phyloP scores from a whole-genome alignment of 495 filamentous ascomycete genomes.

The Diplogelasinospora grovesii region DNA sequence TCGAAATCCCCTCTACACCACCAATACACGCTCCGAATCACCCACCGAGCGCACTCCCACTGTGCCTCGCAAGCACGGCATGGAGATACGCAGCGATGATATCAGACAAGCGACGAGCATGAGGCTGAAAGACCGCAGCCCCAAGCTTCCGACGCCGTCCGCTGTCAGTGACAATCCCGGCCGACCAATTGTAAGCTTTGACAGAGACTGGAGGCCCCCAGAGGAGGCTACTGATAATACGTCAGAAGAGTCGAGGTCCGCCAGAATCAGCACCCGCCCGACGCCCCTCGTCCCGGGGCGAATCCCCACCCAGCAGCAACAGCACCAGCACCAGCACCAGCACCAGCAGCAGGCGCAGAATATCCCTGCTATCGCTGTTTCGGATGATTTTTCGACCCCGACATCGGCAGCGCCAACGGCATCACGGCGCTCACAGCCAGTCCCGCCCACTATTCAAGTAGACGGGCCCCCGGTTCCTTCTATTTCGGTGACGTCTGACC shows the following conservation, averaged over 20 bases:
- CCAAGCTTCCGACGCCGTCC: slow-evolving; percentile 76
- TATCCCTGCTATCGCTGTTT: slow-evolving; percentile 58
- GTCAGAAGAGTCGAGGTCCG: slow-evolving; percentile 33
- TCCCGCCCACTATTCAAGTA: slow-evolving; percentile 35
- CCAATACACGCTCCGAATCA: slow-evolving; percentile 45
- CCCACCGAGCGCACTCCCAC: slow-evolving; percentile 22
- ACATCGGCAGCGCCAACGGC: slow-evolving; percentile 25
- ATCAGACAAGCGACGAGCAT: slow-evolving; percentile 89
- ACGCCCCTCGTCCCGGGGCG: slow-evolving; percentile 20
- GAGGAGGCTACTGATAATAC: slow-evolving; percentile 52
- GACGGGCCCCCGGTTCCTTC: slow-evolving; percentile 21
- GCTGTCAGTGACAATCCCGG: slow-evolving; percentile 78
- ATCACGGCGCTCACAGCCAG: slow-evolving; percentile 25
- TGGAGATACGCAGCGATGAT: slow-evolving; percentile 78
- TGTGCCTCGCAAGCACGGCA: slow-evolving; percentile 57
- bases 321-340: too few relatives aligned
- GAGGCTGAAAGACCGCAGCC: slow-evolving; percentile 73
- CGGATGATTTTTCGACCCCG: slow-evolving; percentile 35
- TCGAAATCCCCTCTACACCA: slow-evolving; percentile 63
- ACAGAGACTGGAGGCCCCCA: slow-evolving; percentile 67
- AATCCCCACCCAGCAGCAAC: slow-evolving; percentile 17
- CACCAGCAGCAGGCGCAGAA: slow-evolving; percentile 17
- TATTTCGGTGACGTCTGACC: slow-evolving; percentile 25
- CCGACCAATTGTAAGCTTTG: slow-evolving; percentile 90
- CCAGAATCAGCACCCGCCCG: slow-evolving; percentile 15